These are phyloP conservation scores for Suillus spraguei DNA, from an alignment of 768 basidiomycete genomes.

Conservation along the genomic window DNA sequence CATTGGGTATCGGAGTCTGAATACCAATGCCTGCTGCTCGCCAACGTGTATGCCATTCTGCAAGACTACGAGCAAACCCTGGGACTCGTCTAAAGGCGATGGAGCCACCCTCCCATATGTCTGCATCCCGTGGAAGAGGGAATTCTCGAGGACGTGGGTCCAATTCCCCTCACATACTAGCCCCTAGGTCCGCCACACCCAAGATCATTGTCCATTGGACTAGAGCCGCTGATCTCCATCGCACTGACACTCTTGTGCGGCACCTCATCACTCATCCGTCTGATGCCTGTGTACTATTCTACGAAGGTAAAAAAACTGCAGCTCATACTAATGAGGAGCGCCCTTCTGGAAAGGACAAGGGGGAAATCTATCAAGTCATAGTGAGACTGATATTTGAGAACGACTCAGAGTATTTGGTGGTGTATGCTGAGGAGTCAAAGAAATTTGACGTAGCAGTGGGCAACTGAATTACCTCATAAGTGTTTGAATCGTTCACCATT, in stretches of 20 bases:
- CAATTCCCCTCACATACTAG: too few relatives aligned
- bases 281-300: neutral
- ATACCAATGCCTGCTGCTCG: neutral
- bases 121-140: too few relatives aligned
- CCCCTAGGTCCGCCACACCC: too few relatives aligned
- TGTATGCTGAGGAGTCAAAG: too few relatives aligned
- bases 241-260: neutral
- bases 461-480: too few relatives aligned
- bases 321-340: neutral
- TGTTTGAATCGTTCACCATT: too few relatives aligned
- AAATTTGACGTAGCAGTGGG: too few relatives aligned
- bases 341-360: conserved; percentile 4
- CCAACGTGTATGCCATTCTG: neutral
- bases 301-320: neutral
- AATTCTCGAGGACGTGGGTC: too few relatives aligned
- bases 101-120: too few relatives aligned
- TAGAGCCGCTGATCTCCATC: neutral
- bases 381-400: neutral
- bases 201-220: neutral
- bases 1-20: neutral
- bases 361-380: neutral
- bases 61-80: neutral
- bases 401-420: too few relatives aligned
- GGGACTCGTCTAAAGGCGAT: neutral
- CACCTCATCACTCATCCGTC: neutral